Evolutionary conservation across 2,329 filamentous ascomycete species (phyloP).

Genomic region (Monosporascus sp.): DNA sequence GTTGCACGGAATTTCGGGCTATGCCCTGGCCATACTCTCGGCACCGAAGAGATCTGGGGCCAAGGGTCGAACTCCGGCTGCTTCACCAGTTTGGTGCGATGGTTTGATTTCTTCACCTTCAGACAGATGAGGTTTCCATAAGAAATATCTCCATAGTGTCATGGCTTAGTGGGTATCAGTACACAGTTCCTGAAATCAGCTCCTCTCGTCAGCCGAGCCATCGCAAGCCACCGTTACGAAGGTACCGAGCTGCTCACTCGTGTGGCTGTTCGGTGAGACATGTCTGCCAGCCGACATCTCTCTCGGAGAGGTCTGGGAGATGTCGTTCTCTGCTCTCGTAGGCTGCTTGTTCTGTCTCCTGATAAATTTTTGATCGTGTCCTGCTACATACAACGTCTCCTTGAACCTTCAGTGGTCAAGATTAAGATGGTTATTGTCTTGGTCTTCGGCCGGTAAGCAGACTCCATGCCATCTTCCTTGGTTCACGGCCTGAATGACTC

Average conservation of each 20-base stretch:
- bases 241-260: too few species aligned
- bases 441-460: constrained; percentile 1
- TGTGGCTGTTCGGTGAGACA: too few species aligned
- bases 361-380: neutral
- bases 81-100: neutral
- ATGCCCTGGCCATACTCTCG: neutral
- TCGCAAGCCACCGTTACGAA: too few species aligned
- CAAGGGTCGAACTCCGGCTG: neutral
- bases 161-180: too few species aligned
- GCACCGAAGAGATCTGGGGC: neutral
- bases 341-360: neutral
- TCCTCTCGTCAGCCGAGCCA: too few species aligned
- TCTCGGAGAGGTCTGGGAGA: neutral
- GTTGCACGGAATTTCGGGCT: too few species aligned
- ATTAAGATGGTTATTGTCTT: constrained; percentile 1
- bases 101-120: neutral
- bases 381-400: neutral
- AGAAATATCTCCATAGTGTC: too few species aligned
- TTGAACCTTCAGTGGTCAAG: neutral
- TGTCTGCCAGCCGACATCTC: too few species aligned
- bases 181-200: too few species aligned
- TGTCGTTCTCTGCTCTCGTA: neutral
- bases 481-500: neutral
- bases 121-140: too few species aligned
- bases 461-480: neutral